Evolutionary conservation across 495 filamentous ascomycete genomes (phyloP), one percentile per base, ranked within the genome.

Genomic region (Talaromyces proteolyticus): DNA sequence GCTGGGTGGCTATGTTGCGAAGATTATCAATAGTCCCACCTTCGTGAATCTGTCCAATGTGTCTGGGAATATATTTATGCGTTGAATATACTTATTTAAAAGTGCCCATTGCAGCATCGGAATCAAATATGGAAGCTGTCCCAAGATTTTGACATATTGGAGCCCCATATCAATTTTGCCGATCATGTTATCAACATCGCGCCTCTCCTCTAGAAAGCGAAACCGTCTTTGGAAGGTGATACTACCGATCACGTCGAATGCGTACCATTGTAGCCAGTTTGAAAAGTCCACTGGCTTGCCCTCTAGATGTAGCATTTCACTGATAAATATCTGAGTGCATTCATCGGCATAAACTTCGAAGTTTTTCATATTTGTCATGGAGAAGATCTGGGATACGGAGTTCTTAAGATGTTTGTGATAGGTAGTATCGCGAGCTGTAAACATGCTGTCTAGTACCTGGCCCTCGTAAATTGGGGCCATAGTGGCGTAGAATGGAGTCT

Each of bases 401-500:
- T 76, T 74, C 18, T 82, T 71, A 47, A 87, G 78, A 42, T 78
- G 76, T 22, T 78, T 75, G 56, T 91, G 87, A 60, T 80, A 85
- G 10, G 73, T 70, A 54, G 82, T 79, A 62, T 89, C 80, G 17
- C 76, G 77, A 4, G 83, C 83, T 46, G 82, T 84, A 69, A 91
- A 91, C 44, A 88, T 75, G 17, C 84, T 86, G 18, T 77, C 77
- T 16, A 88, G 70, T 19, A 74, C 72, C 51, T 74, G 58, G 21
- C 82, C 83, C 45, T 79, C 80, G 26, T 78, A 73, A 3, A 82
- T 69, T 0, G 79, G 76, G 60, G 80, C 74, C 52, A 84, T 78
- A 22, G 84, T 78, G 34, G 79, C 70, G 57, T 87, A 86, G 57
- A 85, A 83, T 29, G 79, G 76, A 43, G 81, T 82, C 81, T 85